Conservation (phyloP, 768 basidiomycete genomes). For the Hericium alpestre region DNA sequence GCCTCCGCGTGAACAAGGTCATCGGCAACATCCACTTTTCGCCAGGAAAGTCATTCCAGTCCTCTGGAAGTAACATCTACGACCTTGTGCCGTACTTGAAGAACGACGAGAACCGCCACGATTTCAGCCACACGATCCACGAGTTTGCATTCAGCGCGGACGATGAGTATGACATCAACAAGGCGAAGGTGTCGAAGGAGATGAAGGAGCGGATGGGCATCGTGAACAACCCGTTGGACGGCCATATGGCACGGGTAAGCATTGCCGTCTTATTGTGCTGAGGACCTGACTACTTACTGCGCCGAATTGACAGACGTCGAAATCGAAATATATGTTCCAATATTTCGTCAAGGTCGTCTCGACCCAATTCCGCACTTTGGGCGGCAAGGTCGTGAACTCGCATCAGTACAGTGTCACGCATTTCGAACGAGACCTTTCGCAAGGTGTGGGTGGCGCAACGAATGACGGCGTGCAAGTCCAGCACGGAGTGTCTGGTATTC, state of each 20-base stretch:
- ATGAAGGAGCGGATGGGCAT: conserved; percentile 72
- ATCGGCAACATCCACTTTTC: conserved; percentile 92
- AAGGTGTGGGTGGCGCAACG: conserved; percentile 49
- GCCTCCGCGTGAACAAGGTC: conserved; percentile 93
- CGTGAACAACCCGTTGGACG: conserved; percentile 65
- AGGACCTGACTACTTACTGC: not conserved
- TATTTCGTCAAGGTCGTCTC: conserved; percentile 99
- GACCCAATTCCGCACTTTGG: conserved; percentile 82
- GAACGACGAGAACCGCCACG: conserved; percentile 80
- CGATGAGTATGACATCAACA: conserved; percentile 67
- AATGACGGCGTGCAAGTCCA: conserved; percentile 58
- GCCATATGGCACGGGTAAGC: conserved; percentile 45
- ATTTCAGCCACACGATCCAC: conserved; percentile 86
- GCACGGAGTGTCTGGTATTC: conserved; percentile 66
- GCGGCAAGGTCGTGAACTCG: conserved; percentile 67
- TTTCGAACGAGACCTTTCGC: conserved; percentile 83
- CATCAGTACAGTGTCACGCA: conserved; percentile 95
- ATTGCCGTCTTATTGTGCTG: not conserved
- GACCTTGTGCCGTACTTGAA: conserved; percentile 92
- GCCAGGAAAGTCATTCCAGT: conserved; percentile 92
- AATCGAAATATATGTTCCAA: conserved; percentile 91
- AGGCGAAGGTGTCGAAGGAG: conserved; percentile 46
- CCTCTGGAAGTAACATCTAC: conserved; percentile 65
- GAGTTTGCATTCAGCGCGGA: conserved; percentile 73
- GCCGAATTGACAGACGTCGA: conserved; percentile 43